phyloP scores from a whole-genome alignment of 306 rosid genomes.

The Corylus americana region DNA sequence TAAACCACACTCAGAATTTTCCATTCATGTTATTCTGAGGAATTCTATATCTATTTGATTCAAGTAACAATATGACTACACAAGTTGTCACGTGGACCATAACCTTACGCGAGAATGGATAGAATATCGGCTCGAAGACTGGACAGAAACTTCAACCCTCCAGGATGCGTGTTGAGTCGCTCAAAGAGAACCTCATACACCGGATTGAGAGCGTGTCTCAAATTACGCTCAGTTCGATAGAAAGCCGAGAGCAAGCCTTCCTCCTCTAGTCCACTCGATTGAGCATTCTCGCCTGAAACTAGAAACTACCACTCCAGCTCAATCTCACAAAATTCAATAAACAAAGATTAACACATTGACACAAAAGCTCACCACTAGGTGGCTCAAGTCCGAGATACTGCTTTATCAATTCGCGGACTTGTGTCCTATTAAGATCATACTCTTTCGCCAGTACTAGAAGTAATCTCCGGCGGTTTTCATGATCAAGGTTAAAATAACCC shows the following conservation, averaged over 20 bases:
- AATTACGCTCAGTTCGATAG: constrained; percentile 71
- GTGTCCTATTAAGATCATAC: constrained; percentile 75
- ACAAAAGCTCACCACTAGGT: constrained; percentile 57
- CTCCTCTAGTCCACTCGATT: constrained; percentile 49
- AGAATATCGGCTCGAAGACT: constrained; percentile 80
- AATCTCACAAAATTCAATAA: constrained; percentile 15
- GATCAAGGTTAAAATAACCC: constrained; percentile 74
- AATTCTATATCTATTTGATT: not conserved
- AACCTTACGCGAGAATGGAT: constrained; percentile 74
- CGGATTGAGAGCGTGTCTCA: constrained; percentile 86
- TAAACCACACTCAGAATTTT: not conserved
- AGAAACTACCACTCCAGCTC: constrained; percentile 21
- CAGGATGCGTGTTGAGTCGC: constrained; percentile 85
- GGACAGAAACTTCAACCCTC: constrained; percentile 82
- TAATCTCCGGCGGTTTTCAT: constrained; percentile 63
- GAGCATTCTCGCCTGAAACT: constrained; percentile 48
- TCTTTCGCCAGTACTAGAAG: constrained; percentile 76
- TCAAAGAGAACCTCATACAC: constrained; percentile 83
- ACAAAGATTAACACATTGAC: constrained; percentile 4
- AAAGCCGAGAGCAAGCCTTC: constrained; percentile 61
- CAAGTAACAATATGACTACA: constrained; percentile 4
- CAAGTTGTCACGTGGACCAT: constrained; percentile 10
- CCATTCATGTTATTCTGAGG: not conserved
- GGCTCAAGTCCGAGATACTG: constrained; percentile 85
- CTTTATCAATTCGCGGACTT: constrained; percentile 70